Base-by-base conservation (phyloP, 805 yeast species). In the Huiozyma naganishii region DNA sequence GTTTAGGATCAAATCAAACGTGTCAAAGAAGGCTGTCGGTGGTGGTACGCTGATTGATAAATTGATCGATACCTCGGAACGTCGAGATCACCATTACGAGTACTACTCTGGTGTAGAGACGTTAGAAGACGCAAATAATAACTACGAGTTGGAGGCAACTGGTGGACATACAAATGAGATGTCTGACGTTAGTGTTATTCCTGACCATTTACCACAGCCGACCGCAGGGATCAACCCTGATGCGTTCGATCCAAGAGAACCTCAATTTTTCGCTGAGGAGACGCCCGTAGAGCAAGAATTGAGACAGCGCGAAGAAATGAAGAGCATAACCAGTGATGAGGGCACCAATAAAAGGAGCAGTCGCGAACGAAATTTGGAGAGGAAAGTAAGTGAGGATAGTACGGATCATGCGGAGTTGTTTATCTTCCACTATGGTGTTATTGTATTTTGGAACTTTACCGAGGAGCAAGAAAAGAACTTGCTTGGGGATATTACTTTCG, bases 391-490 rank as follows among this genome's bases (percentile, higher is more conserved):
- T 39, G 33, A 8, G 9, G n/a, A 5, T 30, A 11, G 33, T 30
- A 11, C 33, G 5, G n/a, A 11, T 11, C 85, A 80, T 58, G 90
- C 96, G 0, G 97, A 90, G 56, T 73, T 92, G 70, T 92, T 92
- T 56, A 75, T 92, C 10, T 79, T 90, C 59, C 80, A 78, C 42
- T 92, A 92, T 59, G 98, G 98, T 17, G 95, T 90, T 10, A 87
- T 92, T n/a, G 97, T 92, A 17, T 89, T 92, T 57, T 92, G 98
- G 98, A 92, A 92, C 57, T 88, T 92, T 53, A 79, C 90, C 2
- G 96, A 88, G 58, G 70, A 76, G 6, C 96, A 92, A 58, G 98
- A 92, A 56, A 88, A 88, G 66, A 92, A 90, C 54, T 78, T 92
- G 13, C 71, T 92, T 44, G 97, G 97, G 1, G 98, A 92, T 57